Percentiles rank a stretch among this genome's conserved stretches.
Evolutionary conservation across 75 land plant genomes (phyloP).

Genomic region (Sequoia sempervirens): DNA sequence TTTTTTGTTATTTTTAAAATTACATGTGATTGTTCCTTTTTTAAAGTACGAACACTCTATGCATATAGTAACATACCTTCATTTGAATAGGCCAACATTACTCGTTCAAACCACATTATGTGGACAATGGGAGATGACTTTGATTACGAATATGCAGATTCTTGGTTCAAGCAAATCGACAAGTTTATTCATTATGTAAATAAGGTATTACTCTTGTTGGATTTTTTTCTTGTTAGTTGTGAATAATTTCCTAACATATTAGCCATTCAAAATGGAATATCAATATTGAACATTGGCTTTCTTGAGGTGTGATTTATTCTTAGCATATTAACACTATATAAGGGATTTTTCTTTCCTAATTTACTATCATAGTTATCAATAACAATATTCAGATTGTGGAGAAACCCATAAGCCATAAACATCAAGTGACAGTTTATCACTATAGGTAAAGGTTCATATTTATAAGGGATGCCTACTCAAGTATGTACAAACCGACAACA

Average conservation of each 20-base stretch:
- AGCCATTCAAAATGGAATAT: neutral
- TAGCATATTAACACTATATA: neutral
- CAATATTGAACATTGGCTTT: neutral
- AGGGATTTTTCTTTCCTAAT: neutral
- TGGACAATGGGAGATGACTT: conserved; percentile 99
- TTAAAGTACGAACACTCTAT: neutral
- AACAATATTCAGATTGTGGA: neutral
- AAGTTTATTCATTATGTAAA: conserved; percentile 90
- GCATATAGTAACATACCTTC: neutral
- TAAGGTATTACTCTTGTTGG: conserved; percentile 37
- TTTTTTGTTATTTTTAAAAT: neutral
- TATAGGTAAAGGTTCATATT: neutral
- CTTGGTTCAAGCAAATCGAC: conserved; percentile 93
- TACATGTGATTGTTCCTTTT: neutral
- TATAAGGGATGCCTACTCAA: neutral
- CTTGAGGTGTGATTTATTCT: neutral
- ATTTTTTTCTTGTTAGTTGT: neutral
- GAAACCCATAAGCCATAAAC: neutral
- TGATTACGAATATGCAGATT: conserved; percentile 79
- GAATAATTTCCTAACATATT: neutral
- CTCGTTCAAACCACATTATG: conserved; percentile 86
- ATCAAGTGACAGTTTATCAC: neutral
- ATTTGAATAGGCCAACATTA: conserved; percentile 66
- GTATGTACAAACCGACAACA: neutral
- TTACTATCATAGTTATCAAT: neutral